phyloP scores from a whole-genome alignment of 805 yeast genomes.

The Ogataea methanolica region DNA sequence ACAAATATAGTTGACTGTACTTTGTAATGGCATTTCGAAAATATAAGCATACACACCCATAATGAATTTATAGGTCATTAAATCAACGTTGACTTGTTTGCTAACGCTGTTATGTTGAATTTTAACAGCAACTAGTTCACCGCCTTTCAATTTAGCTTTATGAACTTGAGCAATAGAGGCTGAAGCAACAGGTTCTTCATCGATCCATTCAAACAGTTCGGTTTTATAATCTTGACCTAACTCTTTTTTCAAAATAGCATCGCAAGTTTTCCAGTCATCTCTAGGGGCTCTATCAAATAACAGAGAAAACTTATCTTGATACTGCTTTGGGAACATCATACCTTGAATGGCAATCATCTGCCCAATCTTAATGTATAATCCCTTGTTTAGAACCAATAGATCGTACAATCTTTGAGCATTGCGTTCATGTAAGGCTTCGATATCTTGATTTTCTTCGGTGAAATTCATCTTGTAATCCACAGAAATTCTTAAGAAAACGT shows the following conservation, averaged over 20 bases:
- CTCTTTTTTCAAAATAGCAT: constrained; percentile 34
- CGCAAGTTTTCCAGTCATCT: constrained; percentile 46
- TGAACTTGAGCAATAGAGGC: constrained; percentile 77
- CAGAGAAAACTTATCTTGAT: constrained; percentile 48
- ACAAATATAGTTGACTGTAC: constrained; percentile 53
- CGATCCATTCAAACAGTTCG: constrained; percentile 39
- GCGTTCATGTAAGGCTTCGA: constrained; percentile 55
- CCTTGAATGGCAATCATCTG: constrained; percentile 80
- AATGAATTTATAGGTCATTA: constrained; percentile 49
- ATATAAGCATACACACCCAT: constrained; percentile 50
- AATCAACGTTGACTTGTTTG: constrained; percentile 57
- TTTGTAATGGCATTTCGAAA: constrained; percentile 60
- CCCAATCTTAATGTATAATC: constrained; percentile 71
- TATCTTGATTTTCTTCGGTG: constrained; percentile 34
- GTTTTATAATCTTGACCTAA: constrained; percentile 40
- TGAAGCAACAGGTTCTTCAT: constrained; percentile 61
- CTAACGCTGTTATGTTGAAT: constrained; percentile 61
- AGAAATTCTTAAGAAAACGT: constrained; percentile 46
- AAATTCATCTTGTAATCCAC: constrained; percentile 56
- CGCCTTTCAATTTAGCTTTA: constrained; percentile 40
- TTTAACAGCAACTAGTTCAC: constrained; percentile 57
- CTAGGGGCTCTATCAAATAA: constrained; percentile 68
- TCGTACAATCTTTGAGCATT: constrained; percentile 48
- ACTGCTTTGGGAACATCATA: constrained; percentile 58
- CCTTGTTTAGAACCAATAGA: constrained; percentile 44